phyloP scores from a whole-genome alignment of 441 rosid genomes.

The Adansonia grandidieri region DNA sequence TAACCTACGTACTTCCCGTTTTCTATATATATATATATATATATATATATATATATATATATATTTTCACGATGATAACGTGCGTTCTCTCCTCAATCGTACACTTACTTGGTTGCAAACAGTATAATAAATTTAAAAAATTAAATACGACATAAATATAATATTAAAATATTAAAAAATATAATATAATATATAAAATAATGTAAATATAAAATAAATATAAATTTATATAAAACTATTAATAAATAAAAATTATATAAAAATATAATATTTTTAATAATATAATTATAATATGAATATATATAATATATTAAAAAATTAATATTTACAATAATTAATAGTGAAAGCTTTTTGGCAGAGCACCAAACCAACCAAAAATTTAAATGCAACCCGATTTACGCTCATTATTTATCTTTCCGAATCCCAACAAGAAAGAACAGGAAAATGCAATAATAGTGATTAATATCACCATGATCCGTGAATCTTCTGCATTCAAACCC shows the following conservation, averaged over 20 bases:
- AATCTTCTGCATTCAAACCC: slow-evolving; percentile 30
- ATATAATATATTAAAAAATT: no score
- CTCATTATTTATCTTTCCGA: slow-evolving; percentile 14
- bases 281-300: no score
- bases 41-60: no score
- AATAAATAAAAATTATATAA: background rate
- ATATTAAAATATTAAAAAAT: no score
- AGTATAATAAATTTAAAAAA: no score
- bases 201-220: background rate
- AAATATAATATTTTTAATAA: no score
- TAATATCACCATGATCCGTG: slow-evolving; percentile 8
- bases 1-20: background rate
- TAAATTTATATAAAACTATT: background rate
- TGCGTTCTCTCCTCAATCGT: background rate
- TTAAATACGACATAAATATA: no score
- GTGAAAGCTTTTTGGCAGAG: background rate
- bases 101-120: no score
- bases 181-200: no score
- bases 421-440: slow-evolving; percentile 27
- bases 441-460: background rate
- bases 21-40: background rate
- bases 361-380: background rate
- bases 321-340: no score
- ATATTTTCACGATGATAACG: no score
- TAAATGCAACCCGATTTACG: background rate